Base-by-base conservation (phyloP, 1,139 yeast species). In the Pichia sp. region DNA sequence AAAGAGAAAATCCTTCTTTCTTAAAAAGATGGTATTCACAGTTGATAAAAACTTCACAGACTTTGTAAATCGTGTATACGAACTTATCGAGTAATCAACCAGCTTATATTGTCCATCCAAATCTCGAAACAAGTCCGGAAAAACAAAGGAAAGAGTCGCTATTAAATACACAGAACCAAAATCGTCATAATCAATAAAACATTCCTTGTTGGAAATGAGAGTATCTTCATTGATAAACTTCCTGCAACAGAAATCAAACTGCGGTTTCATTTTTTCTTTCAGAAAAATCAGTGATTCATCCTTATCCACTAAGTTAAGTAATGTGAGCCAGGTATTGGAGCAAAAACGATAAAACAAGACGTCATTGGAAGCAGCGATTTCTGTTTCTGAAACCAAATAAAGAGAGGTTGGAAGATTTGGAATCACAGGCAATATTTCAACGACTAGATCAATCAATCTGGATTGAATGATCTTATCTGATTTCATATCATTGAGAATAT, bases 401-500 rank as follows among this genome's bases (percentile, higher is more conserved):
- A 60, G 37, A 1, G 52, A 48, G 1, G 50, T 41, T 3, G 61
- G 59, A 4, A 58, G 31, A 8, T 36, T 34, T 4, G 59, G 59
- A 3, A 58, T 33, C 16, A 51, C 39, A 0, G 53, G 55, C 33
- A 60, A 42, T 26, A 61, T 39, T 2, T 49, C 54, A 26, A 50
- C 44, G 2, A 58, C 42, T 38, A 62, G 45, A 41, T 59, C 64
- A 31, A 55, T 53, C 4, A 57, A 41, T 39, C 66, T 51, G 5
- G 62, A 53, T 27, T 49, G 46, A 2, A 52, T 43, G 16, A 54
- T 44, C 2, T 50, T 49, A 37, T 57, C 49, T 3, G 33, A 10
- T 37, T 52, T 53, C 55, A 62, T 56, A 28, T 50, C 39, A 3
- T 39, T 29, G 37, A 60, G 44, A 10, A 54, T 33, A 4, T 40